These are phyloP conservation scores for Agrocybe pediades DNA, from an alignment of 768 basidiomycete genomes.

Conservation along the genomic window DNA sequence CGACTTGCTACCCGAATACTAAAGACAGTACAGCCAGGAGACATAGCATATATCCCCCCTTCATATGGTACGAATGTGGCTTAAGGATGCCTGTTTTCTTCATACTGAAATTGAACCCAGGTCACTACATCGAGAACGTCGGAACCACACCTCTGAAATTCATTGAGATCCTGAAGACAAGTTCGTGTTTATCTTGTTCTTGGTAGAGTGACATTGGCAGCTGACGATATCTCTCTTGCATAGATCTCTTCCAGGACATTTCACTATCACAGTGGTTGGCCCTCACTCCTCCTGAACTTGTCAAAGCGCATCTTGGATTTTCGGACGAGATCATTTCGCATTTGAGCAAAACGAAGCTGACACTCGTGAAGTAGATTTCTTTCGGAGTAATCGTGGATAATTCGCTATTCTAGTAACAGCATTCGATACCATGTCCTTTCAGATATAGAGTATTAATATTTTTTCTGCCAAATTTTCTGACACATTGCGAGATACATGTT, in stretches of 20 bases:
- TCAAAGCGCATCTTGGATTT: slow-evolving; percentile 62
- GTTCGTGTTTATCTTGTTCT: slow-evolving; percentile 28
- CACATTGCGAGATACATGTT: too few relatives aligned
- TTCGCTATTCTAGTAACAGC: not conserved
- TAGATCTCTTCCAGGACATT: slow-evolving; percentile 55
- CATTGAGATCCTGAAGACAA: slow-evolving; percentile 64
- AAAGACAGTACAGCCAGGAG: slow-evolving; percentile 29
- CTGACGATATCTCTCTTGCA: slow-evolving; percentile 3
- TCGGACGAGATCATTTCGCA: slow-evolving; percentile 50
- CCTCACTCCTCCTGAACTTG: slow-evolving; percentile 55
- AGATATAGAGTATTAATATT: too few relatives aligned
- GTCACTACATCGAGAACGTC: slow-evolving; percentile 71
- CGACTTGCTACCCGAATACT: not conserved
- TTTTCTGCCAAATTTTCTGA: too few relatives aligned
- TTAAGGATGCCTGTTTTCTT: not conserved
- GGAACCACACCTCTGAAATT: slow-evolving; percentile 59
- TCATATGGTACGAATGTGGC: slow-evolving; percentile 27
- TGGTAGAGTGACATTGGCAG: not conserved
- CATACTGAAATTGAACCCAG: slow-evolving; percentile 24
- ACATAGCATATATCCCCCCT: slow-evolving; percentile 40
- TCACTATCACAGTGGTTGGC: slow-evolving; percentile 66
- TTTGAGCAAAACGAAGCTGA: slow-evolving; percentile 53
- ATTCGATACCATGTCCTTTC: not conserved
- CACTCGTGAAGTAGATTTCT: slow-evolving; percentile 34
- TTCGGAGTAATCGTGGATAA: not conserved